phyloP scores from a whole-genome alignment of 1,284 basidiomycete species.

The Rhodofomes roseus region DNA sequence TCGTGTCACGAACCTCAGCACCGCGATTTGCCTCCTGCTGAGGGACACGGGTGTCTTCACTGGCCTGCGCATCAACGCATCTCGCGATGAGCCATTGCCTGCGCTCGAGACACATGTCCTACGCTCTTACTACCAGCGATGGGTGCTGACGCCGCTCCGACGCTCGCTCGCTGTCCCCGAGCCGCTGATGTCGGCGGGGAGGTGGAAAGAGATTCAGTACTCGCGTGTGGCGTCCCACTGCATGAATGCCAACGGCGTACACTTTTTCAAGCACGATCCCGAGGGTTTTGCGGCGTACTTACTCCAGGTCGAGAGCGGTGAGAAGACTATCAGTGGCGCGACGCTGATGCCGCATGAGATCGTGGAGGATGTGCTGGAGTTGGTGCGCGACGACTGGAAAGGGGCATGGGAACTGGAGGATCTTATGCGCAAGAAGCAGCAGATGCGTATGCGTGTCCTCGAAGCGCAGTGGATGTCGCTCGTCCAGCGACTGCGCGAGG shows the following conservation, averaged over 20 bases:
- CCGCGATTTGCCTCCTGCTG: constrained; percentile 56
- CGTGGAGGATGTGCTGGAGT: constrained; percentile 23
- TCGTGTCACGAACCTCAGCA: constrained; percentile 56
- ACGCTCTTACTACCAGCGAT: constrained; percentile 51
- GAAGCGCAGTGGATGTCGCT: constrained; percentile 67
- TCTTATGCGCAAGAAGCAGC: constrained; percentile 26
- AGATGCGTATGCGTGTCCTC: constrained; percentile 38
- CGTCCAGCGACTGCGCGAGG: constrained; percentile 46
- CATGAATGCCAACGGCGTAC: constrained; percentile 52
- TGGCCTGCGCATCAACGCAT: constrained; percentile 10
- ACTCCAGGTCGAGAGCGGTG: constrained; percentile 48
- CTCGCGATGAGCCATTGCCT: constrained; percentile 13
- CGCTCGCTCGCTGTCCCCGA: constrained; percentile 46
- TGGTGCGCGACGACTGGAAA: not conserved
- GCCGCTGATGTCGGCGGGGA: constrained; percentile 55
- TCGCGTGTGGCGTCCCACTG: constrained; percentile 52
- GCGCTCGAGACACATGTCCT: constrained; percentile 34
- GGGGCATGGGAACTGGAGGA: constrained; percentile 9
- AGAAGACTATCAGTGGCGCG: constrained; percentile 53
- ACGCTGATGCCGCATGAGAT: constrained; percentile 60
- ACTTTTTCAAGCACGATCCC: constrained; percentile 55
- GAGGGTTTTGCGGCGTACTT: constrained; percentile 57
- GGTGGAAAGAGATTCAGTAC: constrained; percentile 56
- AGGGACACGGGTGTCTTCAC: constrained; percentile 31
- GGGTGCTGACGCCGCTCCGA: constrained; percentile 55